Conservation (phyloP, 139 green algal genomes). For the Tetraselmis striata region DNA sequence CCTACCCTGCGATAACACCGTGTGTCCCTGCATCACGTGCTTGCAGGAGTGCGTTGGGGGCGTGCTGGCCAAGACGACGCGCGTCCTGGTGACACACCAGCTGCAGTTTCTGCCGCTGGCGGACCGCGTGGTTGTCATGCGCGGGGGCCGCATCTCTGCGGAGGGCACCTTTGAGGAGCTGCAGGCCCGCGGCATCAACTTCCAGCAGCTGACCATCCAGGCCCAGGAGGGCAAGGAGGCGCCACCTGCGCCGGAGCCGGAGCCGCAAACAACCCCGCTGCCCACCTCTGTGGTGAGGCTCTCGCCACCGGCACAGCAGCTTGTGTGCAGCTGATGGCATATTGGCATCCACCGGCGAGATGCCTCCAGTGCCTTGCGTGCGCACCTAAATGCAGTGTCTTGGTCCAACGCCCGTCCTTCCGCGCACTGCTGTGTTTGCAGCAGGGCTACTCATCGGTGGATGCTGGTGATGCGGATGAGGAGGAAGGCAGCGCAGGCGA, state of each 20-base stretch:
- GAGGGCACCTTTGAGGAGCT: slow-evolving; percentile 67
- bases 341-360: too few relatives aligned
- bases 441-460: too few relatives aligned
- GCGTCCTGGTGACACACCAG: slow-evolving; percentile 76
- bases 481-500: too few relatives aligned
- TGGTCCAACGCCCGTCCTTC: too few relatives aligned
- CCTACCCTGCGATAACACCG: too few relatives aligned
- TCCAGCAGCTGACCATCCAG: slow-evolving; percentile 12
- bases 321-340: too few relatives aligned
- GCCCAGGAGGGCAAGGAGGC: neutral
- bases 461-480: too few relatives aligned
- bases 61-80: slow-evolving; percentile 52
- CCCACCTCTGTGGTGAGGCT: neutral
- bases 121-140: slow-evolving; percentile 70
- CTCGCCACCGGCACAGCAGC: too few relatives aligned
- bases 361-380: too few relatives aligned
- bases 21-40: too few relatives aligned
- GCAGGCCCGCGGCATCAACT: slow-evolving; percentile 28
- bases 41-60: slow-evolving; percentile 31
- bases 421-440: too few relatives aligned
- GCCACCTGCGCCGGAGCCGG: neutral
- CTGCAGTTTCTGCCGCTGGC: slow-evolving; percentile 68
- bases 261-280: neutral
- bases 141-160: slow-evolving; percentile 45
- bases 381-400: too few relatives aligned